phyloP scores from a whole-genome alignment of 768 basidiomycete species.

The Termitomyces sp. region DNA sequence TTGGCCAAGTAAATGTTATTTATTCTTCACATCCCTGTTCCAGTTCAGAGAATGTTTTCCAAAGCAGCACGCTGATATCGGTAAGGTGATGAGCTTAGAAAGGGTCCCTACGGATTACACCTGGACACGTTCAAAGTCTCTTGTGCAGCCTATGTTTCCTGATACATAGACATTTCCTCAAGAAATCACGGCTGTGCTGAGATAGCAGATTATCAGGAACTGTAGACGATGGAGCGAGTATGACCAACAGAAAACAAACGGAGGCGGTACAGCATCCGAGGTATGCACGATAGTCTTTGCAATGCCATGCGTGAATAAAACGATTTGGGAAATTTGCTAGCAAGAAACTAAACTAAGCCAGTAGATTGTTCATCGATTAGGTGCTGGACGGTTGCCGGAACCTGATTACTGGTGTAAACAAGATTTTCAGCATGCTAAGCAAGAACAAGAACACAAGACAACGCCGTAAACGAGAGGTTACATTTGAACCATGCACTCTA shows the following conservation, averaged over 20 bases:
- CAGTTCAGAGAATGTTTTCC: constrained; percentile 33
- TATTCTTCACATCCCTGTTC: constrained; percentile 28
- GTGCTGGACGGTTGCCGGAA: background rate
- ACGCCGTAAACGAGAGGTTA: background rate
- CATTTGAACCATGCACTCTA: constrained; percentile 13
- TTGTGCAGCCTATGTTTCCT: constrained; percentile 23
- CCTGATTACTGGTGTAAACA: background rate
- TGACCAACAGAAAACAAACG: constrained; percentile 31
- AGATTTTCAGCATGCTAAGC: background rate
- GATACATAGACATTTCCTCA: too few species aligned
- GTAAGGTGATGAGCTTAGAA: background rate
- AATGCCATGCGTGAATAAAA: background rate
- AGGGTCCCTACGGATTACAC: constrained; percentile 26
- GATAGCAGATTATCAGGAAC: too few species aligned
- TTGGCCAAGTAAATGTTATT: constrained; percentile 35
- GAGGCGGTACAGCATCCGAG: constrained; percentile 26
- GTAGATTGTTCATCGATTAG: background rate
- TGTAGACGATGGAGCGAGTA: too few species aligned
- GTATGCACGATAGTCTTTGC: constrained; percentile 22
- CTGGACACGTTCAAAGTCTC: constrained; percentile 20
- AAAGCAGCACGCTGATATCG: constrained; percentile 26
- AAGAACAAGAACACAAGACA: background rate
- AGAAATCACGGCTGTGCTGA: too few species aligned
- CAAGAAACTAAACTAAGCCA: background rate
- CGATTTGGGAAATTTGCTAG: background rate